Evolutionary conservation across 495 filamentous ascomycete genomes (phyloP).

Genomic region (Hypoxylon perforatum): DNA sequence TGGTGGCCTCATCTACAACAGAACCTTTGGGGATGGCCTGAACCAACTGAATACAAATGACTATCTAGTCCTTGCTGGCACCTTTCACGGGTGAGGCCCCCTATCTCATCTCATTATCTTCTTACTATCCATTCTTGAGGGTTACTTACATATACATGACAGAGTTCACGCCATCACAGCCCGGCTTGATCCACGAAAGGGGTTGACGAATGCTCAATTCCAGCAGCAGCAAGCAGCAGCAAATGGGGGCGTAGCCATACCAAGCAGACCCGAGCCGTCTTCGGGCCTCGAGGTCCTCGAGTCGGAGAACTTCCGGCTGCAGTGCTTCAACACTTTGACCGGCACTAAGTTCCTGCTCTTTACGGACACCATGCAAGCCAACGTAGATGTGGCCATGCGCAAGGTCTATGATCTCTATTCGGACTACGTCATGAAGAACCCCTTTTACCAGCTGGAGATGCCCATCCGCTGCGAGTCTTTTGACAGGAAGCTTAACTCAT

Average conservation of each 20-base stretch:
- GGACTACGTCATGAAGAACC: conserved; percentile 99
- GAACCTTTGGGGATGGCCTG: conserved; percentile 84
- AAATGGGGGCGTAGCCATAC: conserved; percentile 42
- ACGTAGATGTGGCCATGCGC: conserved; percentile 81
- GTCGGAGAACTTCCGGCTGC: conserved; percentile 88
- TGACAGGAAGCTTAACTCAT: conserved; percentile 82
- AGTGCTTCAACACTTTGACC: conserved; percentile 93
- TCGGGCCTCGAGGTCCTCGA: conserved; percentile 91
- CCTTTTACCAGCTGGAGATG: conserved; percentile 98
- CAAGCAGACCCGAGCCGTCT: conserved; percentile 64
- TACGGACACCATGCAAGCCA: conserved; percentile 89
- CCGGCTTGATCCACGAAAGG: conserved; percentile 72
- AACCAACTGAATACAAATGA: conserved; percentile 92
- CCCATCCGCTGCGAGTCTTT: conserved; percentile 94
- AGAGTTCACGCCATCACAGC: conserved; percentile 93
- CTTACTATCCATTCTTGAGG: conserved; percentile 1
- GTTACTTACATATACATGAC: conserved; percentile 5
- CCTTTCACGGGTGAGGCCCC: conserved; percentile 83
- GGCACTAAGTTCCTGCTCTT: conserved; percentile 96
- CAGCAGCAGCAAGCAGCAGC: conserved; percentile 57
- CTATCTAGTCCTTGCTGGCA: conserved; percentile 95
- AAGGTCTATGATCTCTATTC: conserved; percentile 94
- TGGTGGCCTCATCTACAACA: conserved; percentile 94
- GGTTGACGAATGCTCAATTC: conserved; percentile 40
- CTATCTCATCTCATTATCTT: conserved; percentile 9